phyloP scores from a whole-genome alignment of 2,329 filamentous ascomycete genomes.

The Fusarium avenaceum region DNA sequence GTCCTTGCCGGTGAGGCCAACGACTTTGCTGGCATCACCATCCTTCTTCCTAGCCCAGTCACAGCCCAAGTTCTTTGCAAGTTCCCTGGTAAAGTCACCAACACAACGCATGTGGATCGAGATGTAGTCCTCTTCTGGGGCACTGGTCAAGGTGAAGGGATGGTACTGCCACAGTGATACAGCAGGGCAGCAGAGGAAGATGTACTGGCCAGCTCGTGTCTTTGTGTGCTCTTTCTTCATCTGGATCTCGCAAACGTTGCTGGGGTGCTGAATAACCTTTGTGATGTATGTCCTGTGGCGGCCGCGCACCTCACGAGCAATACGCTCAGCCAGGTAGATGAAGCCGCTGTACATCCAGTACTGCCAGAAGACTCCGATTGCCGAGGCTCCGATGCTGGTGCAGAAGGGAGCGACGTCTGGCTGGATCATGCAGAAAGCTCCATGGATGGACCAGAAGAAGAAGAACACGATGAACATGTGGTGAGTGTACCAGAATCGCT shows the following conservation, averaged over 20 bases:
- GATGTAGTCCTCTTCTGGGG: constrained; percentile 91
- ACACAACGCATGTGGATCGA: constrained; percentile 86
- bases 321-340: constrained; percentile 82
- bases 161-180: constrained; percentile 92
- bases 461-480: constrained; percentile 92
- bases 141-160: constrained; percentile 87
- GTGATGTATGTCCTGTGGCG: constrained; percentile 88
- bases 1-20: constrained; percentile 73
- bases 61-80: constrained; percentile 80
- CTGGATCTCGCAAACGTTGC: constrained; percentile 90
- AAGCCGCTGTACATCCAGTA: constrained; percentile 91
- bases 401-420: constrained; percentile 85
- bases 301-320: constrained; percentile 83
- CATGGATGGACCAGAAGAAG: constrained; percentile 91
- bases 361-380: constrained; percentile 86
- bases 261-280: constrained; percentile 90
- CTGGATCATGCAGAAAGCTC: constrained; percentile 91
- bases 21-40: constrained; percentile 71
- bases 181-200: constrained; percentile 88
- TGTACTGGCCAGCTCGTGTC: constrained; percentile 86
- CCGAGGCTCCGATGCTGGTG: constrained; percentile 73
- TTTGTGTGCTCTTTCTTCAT: constrained; percentile 92
- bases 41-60: constrained; percentile 70
- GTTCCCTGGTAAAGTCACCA: constrained; percentile 82
- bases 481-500: constrained; percentile 92